Evolutionary conservation across 495 filamentous ascomycete species (phyloP).

Genomic region (Podospora pseudopauciseta): DNA sequence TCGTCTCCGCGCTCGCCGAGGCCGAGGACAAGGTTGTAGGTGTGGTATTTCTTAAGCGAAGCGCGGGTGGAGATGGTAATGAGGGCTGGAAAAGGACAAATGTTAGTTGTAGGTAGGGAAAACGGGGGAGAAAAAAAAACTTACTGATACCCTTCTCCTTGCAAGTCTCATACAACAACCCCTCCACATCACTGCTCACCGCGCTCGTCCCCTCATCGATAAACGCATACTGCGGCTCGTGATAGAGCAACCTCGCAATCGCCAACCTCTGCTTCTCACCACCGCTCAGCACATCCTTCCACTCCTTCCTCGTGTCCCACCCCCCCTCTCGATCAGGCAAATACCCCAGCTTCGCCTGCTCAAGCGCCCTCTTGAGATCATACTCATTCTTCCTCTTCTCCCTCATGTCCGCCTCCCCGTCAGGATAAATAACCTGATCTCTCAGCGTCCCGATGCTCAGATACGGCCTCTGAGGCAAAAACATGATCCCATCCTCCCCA

Average conservation of each 20-base stretch:
- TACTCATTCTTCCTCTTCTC: slow-evolving; percentile 70
- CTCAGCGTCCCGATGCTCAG: slow-evolving; percentile 90
- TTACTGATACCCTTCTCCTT: slow-evolving; percentile 90
- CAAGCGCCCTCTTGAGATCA: slow-evolving; percentile 69
- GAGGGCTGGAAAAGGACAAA: slow-evolving; percentile 48
- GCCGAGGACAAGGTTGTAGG: slow-evolving; percentile 79
- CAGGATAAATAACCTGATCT: slow-evolving; percentile 97
- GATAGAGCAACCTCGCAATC: slow-evolving; percentile 86
- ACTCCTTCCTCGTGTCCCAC: slow-evolving; percentile 95
- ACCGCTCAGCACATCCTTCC: slow-evolving; percentile 95
- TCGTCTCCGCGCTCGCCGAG: slow-evolving; percentile 60
- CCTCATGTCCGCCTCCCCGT: slow-evolving; percentile 90
- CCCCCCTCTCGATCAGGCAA: slow-evolving; percentile 88
- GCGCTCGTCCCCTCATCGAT: slow-evolving; percentile 95
- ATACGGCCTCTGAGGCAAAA: slow-evolving; percentile 92
- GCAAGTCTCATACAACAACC: slow-evolving; percentile 82
- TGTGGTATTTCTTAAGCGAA: slow-evolving; percentile 91
- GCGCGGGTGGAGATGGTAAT: slow-evolving; percentile 93
- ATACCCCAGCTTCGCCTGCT: slow-evolving; percentile 82
- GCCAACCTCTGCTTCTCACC: slow-evolving; percentile 98
- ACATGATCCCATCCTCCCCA: slow-evolving; percentile 93
- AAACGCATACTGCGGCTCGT: slow-evolving; percentile 90
- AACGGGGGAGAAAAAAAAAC: slow-evolving; percentile 26
- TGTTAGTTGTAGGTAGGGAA: background rate
- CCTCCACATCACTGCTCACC: slow-evolving; percentile 91